Base-by-base conservation (phyloP, 78 protist species). In the Anaeramoeba flamelloides region DNA sequence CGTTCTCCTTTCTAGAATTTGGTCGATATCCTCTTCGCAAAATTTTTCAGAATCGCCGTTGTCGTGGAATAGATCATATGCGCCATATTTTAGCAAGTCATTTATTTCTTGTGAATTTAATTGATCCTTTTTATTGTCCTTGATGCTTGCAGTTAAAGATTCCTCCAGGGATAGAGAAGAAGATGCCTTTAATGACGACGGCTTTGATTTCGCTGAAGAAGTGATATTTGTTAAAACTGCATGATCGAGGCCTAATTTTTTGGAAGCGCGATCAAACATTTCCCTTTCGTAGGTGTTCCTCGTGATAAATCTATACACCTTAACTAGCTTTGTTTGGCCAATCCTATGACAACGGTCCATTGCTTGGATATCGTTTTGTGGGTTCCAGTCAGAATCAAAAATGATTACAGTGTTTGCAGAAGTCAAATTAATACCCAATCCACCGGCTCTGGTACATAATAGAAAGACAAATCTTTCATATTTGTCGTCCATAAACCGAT, bases 341-440 rank as follows among this genome's bases (percentile, higher is more conserved):
- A n/a, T n/a, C n/a, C n/a, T n/a, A n/a, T n/a, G n/a, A n/a, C n/a
- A n/a, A n/a, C n/a, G 83, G 4, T 81, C 79, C 34, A 76, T 4
- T 37, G 76, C n/a, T 30, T 96, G 99, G 32, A 94, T 4, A 79
- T 96, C 99, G 80, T 93, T 90, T 75, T 92, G 96, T 17, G 99
- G 98, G 82, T 96, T 94, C 98, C 98, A 96, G 80, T 96, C 99
- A 0, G 84, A 39, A 81, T 96, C 99, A 79, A 88, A 94, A 79
- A 96, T 92, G 84, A 96, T 84, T 69, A 94, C 97, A 1, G 97
- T 94, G 82, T 95, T 97, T 1, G 98, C 98, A 1, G 97, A 89
- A 0, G 89, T 81, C 37, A 96, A 87, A 79, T 94, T 96, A 87
- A 96, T 92, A 79, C 99, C 99, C 12, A 92, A 78, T 1, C 99